Base-by-base conservation (phyloP, 1,139 yeast species). In the Geotrichum australiense region DNA sequence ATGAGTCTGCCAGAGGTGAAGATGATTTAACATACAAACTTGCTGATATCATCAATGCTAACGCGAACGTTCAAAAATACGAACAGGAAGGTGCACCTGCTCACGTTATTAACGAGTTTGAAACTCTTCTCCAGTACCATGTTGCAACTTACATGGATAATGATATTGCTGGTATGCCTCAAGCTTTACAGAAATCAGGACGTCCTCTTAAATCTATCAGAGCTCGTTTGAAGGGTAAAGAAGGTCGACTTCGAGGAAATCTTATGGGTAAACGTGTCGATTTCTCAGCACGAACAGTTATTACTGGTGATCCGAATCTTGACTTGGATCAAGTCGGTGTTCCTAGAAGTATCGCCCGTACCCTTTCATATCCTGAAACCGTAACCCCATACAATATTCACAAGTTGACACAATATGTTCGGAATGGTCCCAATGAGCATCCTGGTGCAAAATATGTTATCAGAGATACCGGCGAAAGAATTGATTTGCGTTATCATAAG, bases 91-190 rank as follows among this genome's bases (percentile, higher is more conserved):
- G 98, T 52, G 94, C 97, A 2, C 98, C 99, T 10, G 96, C 93
- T 55, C 98, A 93, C 63, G 97, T 93, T 39, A 82, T 91, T 53
- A 85, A 86, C 61, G 99, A 93, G 65, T 91, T 93, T 58, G 98
- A 93, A 62, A 84, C 95, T 33, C 74, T 93, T 54, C 71, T 93
- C 48, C 99, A 93, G 61, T 93, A 87, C 64, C 98, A 91, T 58
- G 97, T 93, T 39, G 98, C 99, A n/a, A 91, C 99, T 1, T 91
- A 91, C 63, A 91, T 91, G 99, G 98, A 91, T 67, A 91, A 91
- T 61, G 98, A 91, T 68, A 91, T 91, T 66, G 98, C 98, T n/a
- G 98, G 99, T 50, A 98, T 91, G 66, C 99, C 98, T 0, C 98
- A 91, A 64, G 98, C 99, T 30, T 74, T 91, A 51, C 99, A 93